phyloP scores from a whole-genome alignment of 257 asterid species.

The Rauvolfia tetraphylla region DNA sequence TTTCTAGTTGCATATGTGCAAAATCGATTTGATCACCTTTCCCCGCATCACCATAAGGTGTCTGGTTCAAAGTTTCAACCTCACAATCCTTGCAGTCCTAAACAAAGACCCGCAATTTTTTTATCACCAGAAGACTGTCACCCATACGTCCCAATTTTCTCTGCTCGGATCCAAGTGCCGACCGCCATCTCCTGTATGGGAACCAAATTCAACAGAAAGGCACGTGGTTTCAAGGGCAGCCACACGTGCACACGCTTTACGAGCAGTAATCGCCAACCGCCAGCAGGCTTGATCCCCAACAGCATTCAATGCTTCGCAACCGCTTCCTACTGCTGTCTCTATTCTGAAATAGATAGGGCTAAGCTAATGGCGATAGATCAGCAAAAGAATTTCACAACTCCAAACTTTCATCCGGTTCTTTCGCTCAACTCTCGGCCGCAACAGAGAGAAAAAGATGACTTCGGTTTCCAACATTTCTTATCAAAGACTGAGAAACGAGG shows the following conservation, averaged over 20 bases:
- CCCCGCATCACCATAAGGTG: too few relatives aligned
- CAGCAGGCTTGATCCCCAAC: background rate
- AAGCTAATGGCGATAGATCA: background rate
- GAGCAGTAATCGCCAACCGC: background rate
- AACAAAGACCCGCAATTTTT: too few relatives aligned
- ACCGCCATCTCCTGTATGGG: too few relatives aligned
- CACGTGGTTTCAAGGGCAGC: background rate
- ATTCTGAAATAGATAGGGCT: too few relatives aligned
- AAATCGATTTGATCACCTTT: too few relatives aligned
- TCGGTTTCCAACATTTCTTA: slow-evolving; percentile 33
- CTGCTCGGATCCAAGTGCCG: too few relatives aligned
- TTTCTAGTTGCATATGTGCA: too few relatives aligned
- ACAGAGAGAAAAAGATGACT: background rate
- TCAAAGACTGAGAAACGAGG: slow-evolving; percentile 43
- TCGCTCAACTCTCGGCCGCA: background rate
- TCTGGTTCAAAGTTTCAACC: too few relatives aligned
- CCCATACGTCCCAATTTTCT: too few relatives aligned
- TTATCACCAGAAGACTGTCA: too few relatives aligned
- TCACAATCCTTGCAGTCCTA: too few relatives aligned
- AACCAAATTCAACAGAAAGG: background rate
- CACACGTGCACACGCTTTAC: background rate
- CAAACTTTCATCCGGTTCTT: background rate
- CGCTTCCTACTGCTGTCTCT: background rate
- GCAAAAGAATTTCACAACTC: background rate
- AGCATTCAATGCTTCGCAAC: slow-evolving; percentile 4